A percentile compares a stretch with the other conserved stretches of the same genome.
Conservation (phyloP, 495 filamentous ascomycete species). For the Penicillium ucsense region DNA sequence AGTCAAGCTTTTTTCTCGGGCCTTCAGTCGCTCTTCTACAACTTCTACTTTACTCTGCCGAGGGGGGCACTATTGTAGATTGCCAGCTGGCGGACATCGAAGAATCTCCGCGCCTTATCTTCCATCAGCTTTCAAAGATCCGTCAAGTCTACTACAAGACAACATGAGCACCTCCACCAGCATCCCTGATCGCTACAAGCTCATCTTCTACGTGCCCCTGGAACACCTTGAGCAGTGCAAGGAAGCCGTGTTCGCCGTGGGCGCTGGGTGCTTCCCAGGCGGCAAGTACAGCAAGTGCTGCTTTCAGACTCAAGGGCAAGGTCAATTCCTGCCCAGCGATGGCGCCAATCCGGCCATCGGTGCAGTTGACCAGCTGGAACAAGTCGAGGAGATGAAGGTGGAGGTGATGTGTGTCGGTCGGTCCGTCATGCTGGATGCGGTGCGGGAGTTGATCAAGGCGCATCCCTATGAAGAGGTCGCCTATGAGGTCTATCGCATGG, state of each 20-base stretch:
- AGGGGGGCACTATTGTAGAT: too few relatives aligned
- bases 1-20: too few relatives aligned
- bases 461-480: slow-evolving; percentile 74
- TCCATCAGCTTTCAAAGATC: too few relatives aligned
- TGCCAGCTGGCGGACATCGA: too few relatives aligned
- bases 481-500: slow-evolving; percentile 66
- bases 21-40: too few relatives aligned
- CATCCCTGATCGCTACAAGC: slow-evolving; percentile 34
- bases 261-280: slow-evolving; percentile 34
- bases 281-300: slow-evolving; percentile 34
- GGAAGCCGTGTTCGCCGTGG: slow-evolving; percentile 35
- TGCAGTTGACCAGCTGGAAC: slow-evolving; percentile 28
- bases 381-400: slow-evolving; percentile 42
- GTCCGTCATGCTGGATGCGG: slow-evolving; percentile 35
- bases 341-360: slow-evolving; percentile 34
- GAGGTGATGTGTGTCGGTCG: slow-evolving; percentile 45
- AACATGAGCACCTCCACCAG: slow-evolving; percentile 9
- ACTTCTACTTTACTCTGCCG: too few relatives aligned
- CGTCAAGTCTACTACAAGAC: too few relatives aligned
- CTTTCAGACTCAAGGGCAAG: slow-evolving; percentile 30
- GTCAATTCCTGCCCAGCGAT: slow-evolving; percentile 32
- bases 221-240: slow-evolving; percentile 32
- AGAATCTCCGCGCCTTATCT: too few relatives aligned
- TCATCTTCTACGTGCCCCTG: slow-evolving; percentile 39
- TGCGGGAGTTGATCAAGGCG: slow-evolving; percentile 40